Conservation (phyloP, 2,329 filamentous ascomycete species). For the Epichloe gansuensis region DNA sequence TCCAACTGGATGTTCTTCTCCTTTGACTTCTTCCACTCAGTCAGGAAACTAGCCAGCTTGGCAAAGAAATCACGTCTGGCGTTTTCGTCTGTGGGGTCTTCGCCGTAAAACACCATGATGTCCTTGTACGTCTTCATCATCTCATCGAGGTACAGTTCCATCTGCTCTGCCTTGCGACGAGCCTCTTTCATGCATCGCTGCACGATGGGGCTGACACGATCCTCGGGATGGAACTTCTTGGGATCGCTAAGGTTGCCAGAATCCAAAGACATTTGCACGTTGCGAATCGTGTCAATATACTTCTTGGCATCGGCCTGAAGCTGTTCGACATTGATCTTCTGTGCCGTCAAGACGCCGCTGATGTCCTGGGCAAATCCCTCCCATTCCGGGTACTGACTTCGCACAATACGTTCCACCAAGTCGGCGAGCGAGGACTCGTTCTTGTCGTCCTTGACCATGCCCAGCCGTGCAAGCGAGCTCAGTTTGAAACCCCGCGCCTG, state of each 20-base stretch:
- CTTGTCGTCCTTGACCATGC: slow-evolving; percentile 98
- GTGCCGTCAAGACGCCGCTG: slow-evolving; percentile 57
- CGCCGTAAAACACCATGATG: slow-evolving; percentile 93
- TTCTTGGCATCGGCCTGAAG: slow-evolving; percentile 74
- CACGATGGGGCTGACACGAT: slow-evolving; percentile 83
- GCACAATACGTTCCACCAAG: slow-evolving; percentile 88
- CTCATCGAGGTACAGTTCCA: slow-evolving; percentile 85
- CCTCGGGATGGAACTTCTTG: slow-evolving; percentile 95
- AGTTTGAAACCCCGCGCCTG: slow-evolving; percentile 97
- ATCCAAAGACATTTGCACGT: slow-evolving; percentile 84
- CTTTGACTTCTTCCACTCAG: slow-evolving; percentile 90
- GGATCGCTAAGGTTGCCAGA: slow-evolving; percentile 89
- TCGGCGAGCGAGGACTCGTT: slow-evolving; percentile 95
- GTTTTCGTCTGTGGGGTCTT: slow-evolving; percentile 83
- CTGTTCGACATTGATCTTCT: slow-evolving; percentile 93
- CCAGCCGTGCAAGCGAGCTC: slow-evolving; percentile 78
- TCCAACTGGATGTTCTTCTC: slow-evolving; percentile 84
- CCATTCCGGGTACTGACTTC: slow-evolving; percentile 94
- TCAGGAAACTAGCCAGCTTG: slow-evolving; percentile 80
- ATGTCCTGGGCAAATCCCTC: slow-evolving; percentile 83
- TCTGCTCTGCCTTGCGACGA: slow-evolving; percentile 86
- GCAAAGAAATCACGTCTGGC: slow-evolving; percentile 90
- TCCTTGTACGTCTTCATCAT: slow-evolving; percentile 87
- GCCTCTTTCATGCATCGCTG: slow-evolving; percentile 95
- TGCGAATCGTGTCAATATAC: slow-evolving; percentile 91